Evolutionary conservation across 1,284 basidiomycete genomes (phyloP).

Genomic region (Leucoagaricus sp.): DNA sequence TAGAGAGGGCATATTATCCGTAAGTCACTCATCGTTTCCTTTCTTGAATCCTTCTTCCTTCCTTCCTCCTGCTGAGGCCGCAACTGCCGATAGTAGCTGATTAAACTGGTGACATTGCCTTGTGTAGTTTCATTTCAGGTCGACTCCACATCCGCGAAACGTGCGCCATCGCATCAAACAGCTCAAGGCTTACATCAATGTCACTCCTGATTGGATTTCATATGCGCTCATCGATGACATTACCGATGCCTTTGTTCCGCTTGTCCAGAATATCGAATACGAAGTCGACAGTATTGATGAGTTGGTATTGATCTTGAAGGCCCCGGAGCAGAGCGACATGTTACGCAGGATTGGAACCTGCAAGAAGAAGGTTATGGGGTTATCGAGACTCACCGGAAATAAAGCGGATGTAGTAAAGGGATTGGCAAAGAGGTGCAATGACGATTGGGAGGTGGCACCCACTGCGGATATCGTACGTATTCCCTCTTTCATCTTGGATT

Average conservation of each 20-base stretch:
- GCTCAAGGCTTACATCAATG: constrained; percentile 98
- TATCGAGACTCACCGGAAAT: constrained; percentile 95
- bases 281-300: constrained; percentile 99
- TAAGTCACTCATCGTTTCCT: constrained; percentile 53
- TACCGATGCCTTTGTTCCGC: constrained; percentile 97
- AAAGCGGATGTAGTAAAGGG: constrained; percentile 99
- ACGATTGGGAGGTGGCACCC: constrained; percentile 98
- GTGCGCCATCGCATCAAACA: constrained; percentile 98
- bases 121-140: constrained; percentile 99
- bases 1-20: constrained; percentile 94
- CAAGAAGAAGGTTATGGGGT: constrained; percentile 99
- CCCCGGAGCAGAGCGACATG: constrained; percentile 66
- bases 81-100: too few species aligned
- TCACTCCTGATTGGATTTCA: constrained; percentile 99
- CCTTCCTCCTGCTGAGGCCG: constrained; percentile 3
- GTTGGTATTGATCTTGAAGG: constrained; percentile 93
- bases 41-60: too few species aligned
- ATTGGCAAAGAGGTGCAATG: constrained; percentile 96
- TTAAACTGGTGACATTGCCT: too few species aligned
- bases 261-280: constrained; percentile 99
- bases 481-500: constrained; percentile 9
- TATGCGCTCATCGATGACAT: constrained; percentile 99
- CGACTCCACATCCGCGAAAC: constrained; percentile 97
- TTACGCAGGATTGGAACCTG: constrained; percentile 91
- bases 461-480: constrained; percentile 91